These are phyloP conservation scores for Coffea eugenioides DNA, from an alignment of 257 asterid genomes.

Conservation along the genomic window DNA sequence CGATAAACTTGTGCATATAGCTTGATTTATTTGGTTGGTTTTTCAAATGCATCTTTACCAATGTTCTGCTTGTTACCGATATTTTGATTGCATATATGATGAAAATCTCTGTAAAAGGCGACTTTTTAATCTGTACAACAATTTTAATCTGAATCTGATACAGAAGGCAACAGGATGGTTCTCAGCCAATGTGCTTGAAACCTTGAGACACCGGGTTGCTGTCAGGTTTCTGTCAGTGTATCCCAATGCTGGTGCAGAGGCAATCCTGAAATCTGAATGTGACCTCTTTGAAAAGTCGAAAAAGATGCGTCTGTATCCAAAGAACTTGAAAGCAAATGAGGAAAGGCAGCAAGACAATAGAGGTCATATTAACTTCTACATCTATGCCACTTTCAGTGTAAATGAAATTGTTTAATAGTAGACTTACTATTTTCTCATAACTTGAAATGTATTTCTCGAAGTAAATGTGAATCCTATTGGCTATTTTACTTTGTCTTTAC, in stretches of 20 bases:
- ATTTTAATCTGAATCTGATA: too few relatives aligned
- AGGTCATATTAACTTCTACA: constrained; percentile 34
- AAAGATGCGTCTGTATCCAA: constrained; percentile 36
- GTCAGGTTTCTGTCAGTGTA: constrained; percentile 76
- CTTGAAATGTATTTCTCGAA: not conserved
- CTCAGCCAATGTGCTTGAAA: constrained; percentile 49
- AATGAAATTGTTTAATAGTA: not conserved
- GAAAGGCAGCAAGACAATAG: constrained; percentile 46
- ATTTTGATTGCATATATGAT: not conserved
- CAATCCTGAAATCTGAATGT: constrained; percentile 54
- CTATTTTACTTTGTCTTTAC: not conserved
- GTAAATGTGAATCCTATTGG: not conserved
- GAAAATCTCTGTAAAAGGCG: not conserved
- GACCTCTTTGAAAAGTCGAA: constrained; percentile 70
- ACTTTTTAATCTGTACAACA: not conserved
- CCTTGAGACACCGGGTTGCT: constrained; percentile 68
- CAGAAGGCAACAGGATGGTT: constrained; percentile 88
- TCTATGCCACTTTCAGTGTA: not conserved
- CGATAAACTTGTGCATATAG: not conserved
- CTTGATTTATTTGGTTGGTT: not conserved
- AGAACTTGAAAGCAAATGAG: constrained; percentile 43
- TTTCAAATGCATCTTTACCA: not conserved
- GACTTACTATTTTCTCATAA: not conserved
- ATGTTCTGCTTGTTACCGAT: constrained; percentile 4
- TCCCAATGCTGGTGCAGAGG: constrained; percentile 68